Conservation (phyloP, 352 stramenopile species). For the Phytophthora palmivora region DNA sequence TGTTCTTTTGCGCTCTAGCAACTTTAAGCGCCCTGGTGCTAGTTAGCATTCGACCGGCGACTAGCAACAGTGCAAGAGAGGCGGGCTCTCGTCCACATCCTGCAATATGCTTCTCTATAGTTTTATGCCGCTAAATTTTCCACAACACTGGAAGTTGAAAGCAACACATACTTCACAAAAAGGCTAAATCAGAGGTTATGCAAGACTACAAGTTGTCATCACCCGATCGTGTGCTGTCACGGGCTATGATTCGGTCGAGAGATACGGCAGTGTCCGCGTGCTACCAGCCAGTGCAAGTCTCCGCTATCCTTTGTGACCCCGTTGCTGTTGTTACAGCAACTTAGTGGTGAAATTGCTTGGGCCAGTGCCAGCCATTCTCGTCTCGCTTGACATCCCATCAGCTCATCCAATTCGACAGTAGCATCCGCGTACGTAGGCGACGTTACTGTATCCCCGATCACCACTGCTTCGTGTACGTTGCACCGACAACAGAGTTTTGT, state of each 20-base stretch:
- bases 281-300: slow-evolving; percentile 23
- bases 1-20: slow-evolving; percentile 35
- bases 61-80: slow-evolving; percentile 35
- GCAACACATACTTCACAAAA: slow-evolving; percentile 4
- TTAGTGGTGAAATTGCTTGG: slow-evolving; percentile 4
- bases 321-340: slow-evolving; percentile 26
- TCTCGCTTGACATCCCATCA: slow-evolving; percentile 40
- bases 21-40: slow-evolving; percentile 26
- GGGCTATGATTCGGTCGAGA: not conserved
- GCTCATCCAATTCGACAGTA: slow-evolving; percentile 48
- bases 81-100: slow-evolving; percentile 18
- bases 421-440: slow-evolving; percentile 30
- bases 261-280: slow-evolving; percentile 15
- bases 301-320: not conserved
- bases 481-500: slow-evolving; percentile 4
- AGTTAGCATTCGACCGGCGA: slow-evolving; percentile 38
- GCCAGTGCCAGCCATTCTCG: slow-evolving; percentile 32
- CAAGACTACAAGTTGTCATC: slow-evolving; percentile 14
- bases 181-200: not conserved
- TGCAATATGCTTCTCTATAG: no score
- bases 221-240: slow-evolving; percentile 27
- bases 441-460: slow-evolving; percentile 17
- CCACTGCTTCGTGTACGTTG: slow-evolving; percentile 26
- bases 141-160: not conserved
- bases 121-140: slow-evolving; percentile 11